Base-by-base conservation (phyloP, 768 basidiomycete genomes). In the Suillus lakei region DNA sequence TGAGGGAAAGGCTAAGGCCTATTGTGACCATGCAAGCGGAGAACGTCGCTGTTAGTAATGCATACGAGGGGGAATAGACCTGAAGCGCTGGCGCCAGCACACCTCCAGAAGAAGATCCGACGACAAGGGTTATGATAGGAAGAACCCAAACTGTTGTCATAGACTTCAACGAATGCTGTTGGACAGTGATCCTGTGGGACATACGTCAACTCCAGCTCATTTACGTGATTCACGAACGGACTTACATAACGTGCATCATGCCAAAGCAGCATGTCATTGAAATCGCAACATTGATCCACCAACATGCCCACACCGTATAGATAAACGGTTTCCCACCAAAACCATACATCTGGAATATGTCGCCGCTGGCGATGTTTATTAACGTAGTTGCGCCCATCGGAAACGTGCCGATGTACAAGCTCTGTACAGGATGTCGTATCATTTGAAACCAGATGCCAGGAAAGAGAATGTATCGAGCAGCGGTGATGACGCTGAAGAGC, bases 61-160 rank as follows among this genome's bases (percentile, higher is more conserved):
- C 89, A 66, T 83, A 76, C 1, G 73, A 67, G 2, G 78, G 72
- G 38, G 86, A 84, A 71, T 83, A 79, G 13, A 76, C 64, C 12
- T 80, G 67, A 5, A 94, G 73, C 4, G 86, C 79, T 2, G 75
- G 70, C 0, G 87, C 86, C 26, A 93, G 74, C 48, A 88, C 74
- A 0, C 84, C 89, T 1, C 92, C 92, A 0, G 87, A 80, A 1
- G 92, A 89, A 1, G 90, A 82, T 2, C 85, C 86, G 71, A 94
- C 92, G 53, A 91, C 84, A 18, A 90, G 82, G 0, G 92, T 86
- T 4, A 94, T 89, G 13, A 92, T 84, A 0, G 93, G 93, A 36
- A 94, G 86, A 10, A 93, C 79, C 91, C 92, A 93, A 26, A 82
- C 74, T 28, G 88, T 77, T 0, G 87, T 87, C 83, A 92, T 84